A percentile compares a stretch with the other conserved stretches of the same genome.
phyloP scores from a whole-genome alignment of 768 basidiomycete genomes.

The Cystobasidium tubakii region DNA sequence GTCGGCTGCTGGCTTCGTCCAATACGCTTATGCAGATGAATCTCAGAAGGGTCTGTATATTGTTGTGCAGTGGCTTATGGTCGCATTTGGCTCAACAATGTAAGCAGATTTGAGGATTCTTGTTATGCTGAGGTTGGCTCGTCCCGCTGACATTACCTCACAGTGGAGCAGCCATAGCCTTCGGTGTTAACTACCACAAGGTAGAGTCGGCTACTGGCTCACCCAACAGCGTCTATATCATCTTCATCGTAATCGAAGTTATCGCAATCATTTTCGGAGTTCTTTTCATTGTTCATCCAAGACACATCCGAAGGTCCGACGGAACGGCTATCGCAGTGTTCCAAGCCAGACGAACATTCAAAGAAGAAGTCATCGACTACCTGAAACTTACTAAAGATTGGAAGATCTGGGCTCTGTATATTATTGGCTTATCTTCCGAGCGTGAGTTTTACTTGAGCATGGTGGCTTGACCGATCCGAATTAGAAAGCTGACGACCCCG shows the following conservation, averaged over 20 bases:
- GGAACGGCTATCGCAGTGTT: slow-evolving; percentile 28
- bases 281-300: slow-evolving; percentile 24
- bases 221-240: slow-evolving; percentile 15
- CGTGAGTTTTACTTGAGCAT: too few species aligned
- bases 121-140: too few species aligned
- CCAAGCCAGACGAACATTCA: slow-evolving; percentile 27
- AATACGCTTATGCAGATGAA: slow-evolving; percentile 28
- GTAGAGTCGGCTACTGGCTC: slow-evolving; percentile 11
- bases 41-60: slow-evolving; percentile 15
- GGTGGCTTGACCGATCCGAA: too few species aligned
- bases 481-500: not conserved
- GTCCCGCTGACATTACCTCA: too few species aligned
- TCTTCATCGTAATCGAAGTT: slow-evolving; percentile 31
- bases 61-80: slow-evolving; percentile 27
- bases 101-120: too few species aligned
- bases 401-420: slow-evolving; percentile 29
- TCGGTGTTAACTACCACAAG: slow-evolving; percentile 22
- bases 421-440: slow-evolving; percentile 25
- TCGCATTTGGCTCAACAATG: slow-evolving; percentile 17
- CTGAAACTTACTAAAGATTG: slow-evolving; percentile 15
- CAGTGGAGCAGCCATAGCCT: slow-evolving; percentile 26
- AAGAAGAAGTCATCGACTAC: slow-evolving; percentile 13
- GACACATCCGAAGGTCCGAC: slow-evolving; percentile 19
- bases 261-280: slow-evolving; percentile 11
- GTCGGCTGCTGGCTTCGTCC: slow-evolving; percentile 22